phyloP scores from a whole-genome alignment of 768 basidiomycete species.

The Tricholoma furcatifolium region DNA sequence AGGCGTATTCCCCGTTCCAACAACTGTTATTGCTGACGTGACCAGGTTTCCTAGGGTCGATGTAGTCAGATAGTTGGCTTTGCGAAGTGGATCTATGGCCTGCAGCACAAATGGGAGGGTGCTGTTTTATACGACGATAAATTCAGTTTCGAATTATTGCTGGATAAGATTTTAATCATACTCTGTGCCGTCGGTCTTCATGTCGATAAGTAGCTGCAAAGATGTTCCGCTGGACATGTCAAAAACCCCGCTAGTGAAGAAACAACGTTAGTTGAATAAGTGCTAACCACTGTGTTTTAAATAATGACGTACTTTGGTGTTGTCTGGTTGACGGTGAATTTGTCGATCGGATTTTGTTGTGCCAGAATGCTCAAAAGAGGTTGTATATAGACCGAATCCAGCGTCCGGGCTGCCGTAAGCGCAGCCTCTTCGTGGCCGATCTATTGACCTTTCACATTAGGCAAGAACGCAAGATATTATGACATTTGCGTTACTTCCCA shows the following conservation, averaged over 20 bases:
- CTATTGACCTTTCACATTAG: constrained; percentile 20
- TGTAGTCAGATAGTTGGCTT: constrained; percentile 44
- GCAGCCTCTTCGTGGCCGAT: constrained; percentile 46
- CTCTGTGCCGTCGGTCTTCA: constrained; percentile 51
- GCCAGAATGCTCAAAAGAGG: constrained; percentile 41
- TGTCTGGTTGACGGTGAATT: constrained; percentile 40
- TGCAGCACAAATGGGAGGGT: constrained; percentile 43
- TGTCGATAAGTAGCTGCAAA: constrained; percentile 49
- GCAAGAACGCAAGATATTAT: no score
- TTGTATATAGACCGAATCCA: constrained; percentile 47
- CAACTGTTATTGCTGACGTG: constrained; percentile 36
- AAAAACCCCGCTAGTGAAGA: constrained; percentile 42
- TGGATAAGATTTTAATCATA: constrained; percentile 21
- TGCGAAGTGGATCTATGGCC: constrained; percentile 45
- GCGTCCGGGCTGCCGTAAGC: constrained; percentile 40
- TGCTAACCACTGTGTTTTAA: background rate
- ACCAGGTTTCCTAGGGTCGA: constrained; percentile 39
- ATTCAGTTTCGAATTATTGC: background rate
- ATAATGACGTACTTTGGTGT: constrained; percentile 37
- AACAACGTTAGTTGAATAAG: background rate
- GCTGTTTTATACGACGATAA: constrained; percentile 11
- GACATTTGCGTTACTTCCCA: constrained; percentile 26
- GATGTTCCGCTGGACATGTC: constrained; percentile 40
- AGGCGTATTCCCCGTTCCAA: constrained; percentile 54
- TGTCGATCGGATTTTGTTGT: constrained; percentile 38